These are phyloP conservation scores for Yamadazyma olivae DNA, from an alignment of 805 yeast species.

Conservation along the genomic window DNA sequence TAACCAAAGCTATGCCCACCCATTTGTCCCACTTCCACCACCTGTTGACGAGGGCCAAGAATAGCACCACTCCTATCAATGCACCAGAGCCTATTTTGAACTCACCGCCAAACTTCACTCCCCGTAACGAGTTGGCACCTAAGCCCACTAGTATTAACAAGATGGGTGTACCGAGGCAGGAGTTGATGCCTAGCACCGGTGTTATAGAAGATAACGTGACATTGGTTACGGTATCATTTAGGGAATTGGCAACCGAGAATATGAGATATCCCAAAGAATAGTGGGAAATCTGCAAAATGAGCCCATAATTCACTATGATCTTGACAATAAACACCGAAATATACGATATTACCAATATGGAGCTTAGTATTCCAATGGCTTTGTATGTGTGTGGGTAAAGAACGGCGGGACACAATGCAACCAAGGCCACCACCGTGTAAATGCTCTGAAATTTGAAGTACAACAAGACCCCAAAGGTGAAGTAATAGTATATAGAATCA, in stretches of 20 bases:
- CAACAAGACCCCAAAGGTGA: neutral
- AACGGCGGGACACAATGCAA: neutral
- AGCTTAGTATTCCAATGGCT: conserved; percentile 18
- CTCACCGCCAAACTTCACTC: neutral
- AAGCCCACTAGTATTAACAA: conserved; percentile 48
- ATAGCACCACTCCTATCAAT: neutral
- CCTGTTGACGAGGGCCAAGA: neutral
- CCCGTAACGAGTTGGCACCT: conserved; percentile 42
- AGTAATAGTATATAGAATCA: conserved; percentile 3
- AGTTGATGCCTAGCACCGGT: conserved; percentile 42
- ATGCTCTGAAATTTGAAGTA: conserved; percentile 3
- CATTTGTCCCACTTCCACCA: conserved; percentile 30
- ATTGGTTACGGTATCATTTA: conserved; percentile 53
- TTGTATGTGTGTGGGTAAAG: neutral
- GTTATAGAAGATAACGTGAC: conserved; percentile 41
- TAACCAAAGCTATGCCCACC: conserved; percentile 23
- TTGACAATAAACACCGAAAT: conserved; percentile 23
- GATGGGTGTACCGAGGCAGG: conserved; percentile 55
- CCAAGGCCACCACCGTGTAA: neutral
- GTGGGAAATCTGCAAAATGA: conserved; percentile 42
- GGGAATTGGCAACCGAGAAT: conserved; percentile 48
- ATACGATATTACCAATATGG: conserved; percentile 24
- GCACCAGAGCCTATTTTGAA: neutral
- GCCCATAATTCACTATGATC: conserved; percentile 42
- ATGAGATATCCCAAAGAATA: conserved; percentile 47